Evolutionary conservation across 1,284 basidiomycete species (phyloP).

Genomic region (Volvariella surrecta): DNA sequence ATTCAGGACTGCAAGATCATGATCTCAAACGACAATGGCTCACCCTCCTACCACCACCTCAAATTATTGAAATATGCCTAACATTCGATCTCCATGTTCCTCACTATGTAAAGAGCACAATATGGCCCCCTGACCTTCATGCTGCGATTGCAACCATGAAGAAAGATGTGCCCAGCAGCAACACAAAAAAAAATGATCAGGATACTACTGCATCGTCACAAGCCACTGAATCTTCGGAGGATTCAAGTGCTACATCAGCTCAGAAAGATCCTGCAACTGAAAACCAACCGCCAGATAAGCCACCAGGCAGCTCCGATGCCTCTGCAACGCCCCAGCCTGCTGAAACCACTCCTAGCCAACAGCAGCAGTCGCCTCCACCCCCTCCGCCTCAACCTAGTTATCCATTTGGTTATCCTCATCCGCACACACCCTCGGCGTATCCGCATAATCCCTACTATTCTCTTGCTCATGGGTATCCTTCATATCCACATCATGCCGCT

Average conservation of each 20-base stretch:
- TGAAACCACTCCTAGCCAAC: slow-evolving; percentile 9
- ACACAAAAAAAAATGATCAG: slow-evolving; percentile 14
- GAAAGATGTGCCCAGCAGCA: slow-evolving; percentile 19
- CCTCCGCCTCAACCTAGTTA: slow-evolving; percentile 25
- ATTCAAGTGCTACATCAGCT: slow-evolving; percentile 8
- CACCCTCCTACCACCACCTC: slow-evolving; percentile 49
- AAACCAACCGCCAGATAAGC: slow-evolving; percentile 17
- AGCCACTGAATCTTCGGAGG: slow-evolving; percentile 7
- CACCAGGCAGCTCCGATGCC: not conserved
- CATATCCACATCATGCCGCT: slow-evolving; percentile 29
- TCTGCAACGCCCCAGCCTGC: slow-evolving; percentile 1
- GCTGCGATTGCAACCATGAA: slow-evolving; percentile 50
- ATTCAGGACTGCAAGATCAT: slow-evolving; percentile 28
- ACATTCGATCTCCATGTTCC: slow-evolving; percentile 62
- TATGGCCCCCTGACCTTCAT: slow-evolving; percentile 65
- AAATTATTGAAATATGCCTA: slow-evolving; percentile 70
- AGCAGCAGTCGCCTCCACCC: slow-evolving; percentile 14
- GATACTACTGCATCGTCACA: slow-evolving; percentile 8
- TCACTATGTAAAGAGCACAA: slow-evolving; percentile 41
- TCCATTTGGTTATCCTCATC: slow-evolving; percentile 33
- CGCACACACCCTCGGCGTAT: slow-evolving; percentile 25
- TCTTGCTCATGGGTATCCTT: slow-evolving; percentile 27
- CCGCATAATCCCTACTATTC: slow-evolving; percentile 33
- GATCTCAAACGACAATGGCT: slow-evolving; percentile 64
- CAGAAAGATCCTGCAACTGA: slow-evolving; percentile 11